Base-by-base conservation (phyloP, 352 stramenopile species). In the Globisporangium lucens region DNA sequence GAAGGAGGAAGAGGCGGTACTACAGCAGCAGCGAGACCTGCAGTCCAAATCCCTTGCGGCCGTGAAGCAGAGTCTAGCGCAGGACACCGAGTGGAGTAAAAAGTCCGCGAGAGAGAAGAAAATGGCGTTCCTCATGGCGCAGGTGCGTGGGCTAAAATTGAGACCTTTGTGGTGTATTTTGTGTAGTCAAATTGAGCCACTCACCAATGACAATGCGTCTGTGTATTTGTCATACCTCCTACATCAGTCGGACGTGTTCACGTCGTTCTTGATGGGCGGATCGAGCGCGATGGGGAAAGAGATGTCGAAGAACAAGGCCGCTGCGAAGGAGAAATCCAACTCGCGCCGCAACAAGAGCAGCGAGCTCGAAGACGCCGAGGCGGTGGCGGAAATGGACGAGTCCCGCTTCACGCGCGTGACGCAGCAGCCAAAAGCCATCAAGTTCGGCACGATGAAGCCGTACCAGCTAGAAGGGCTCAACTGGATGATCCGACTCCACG, bases 401-500 rank as follows among this genome's bases (percentile, higher is more conserved):
- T 82, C 86, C 30, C 82, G 88, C 41, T 92, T 90, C 65, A 94
- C 86, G 61, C 80, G 88, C 49, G 74, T 95, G 33, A 93, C 85
- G 41, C 87, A 91, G 65, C 88, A 95, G 73, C 88, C 88, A 43
- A 83, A 84, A 13, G 79, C 72, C 63, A 95, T 95, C 71, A 89
- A 92, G 68, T 93, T 93, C 65, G 88, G 88, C 51, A 93, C 83
- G 29, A 95, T 96, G 87, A 95, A 95, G 71, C 86, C 87, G 7
- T 96, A 94, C 62, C 89, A 96, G 64, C 58, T 96, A 3, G 89
- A 96, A 69, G 89, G 89, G 1, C 78, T 96, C 17, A 96, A 96
- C 76, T 96, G 89, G 89, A 94, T 96, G 87, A 93, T 98, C 82
- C 80, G 97, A 36, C 84, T 99, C 7, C 95, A 99, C 68, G 86